Evolutionary conservation across 2,329 filamentous ascomycete genomes (phyloP), one percentile per base, ranked within the genome.

Genomic region (Cyphellophora attinorum): DNA sequence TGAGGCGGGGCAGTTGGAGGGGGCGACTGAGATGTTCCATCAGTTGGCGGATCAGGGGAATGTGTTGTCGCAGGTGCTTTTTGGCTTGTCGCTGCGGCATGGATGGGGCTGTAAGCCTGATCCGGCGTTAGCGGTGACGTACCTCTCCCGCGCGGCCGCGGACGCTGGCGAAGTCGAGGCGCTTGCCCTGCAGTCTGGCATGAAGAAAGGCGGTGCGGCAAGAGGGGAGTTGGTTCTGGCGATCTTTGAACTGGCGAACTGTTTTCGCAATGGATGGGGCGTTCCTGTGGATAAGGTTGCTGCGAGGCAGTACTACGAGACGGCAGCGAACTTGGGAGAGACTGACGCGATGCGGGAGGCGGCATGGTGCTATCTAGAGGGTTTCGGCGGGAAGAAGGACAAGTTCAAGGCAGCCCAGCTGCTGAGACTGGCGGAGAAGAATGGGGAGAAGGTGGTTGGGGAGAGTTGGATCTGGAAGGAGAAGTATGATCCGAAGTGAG

Each of bases 401-500:
- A 96, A 94, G 83, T 85, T 76, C 64, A 74, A 70, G 50, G 72
- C 91, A 51, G 88, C 91, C 48, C 84, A 82, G 60, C 95, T 95
- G 64, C 85, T 94, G 59, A 84, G 89, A 52, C 72, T 89, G 52
- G 88, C 91, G 23, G 91, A 96, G 63, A 71, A 84, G 53, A 83
- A 79, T 55, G 89, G 89, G 33, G 82, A 79, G 61, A 95, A 93
- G 67, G 86, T 78, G 36, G 67, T 96, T 45, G 91, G 91, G 43
- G 95, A 96, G 65, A 82, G 84, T 51, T 98, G 91, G 89, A 95
- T 96, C 55, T 95, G 89, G 85, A 96, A 96, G 59, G 86, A 93
- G 44, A 96, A 96, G 64, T 95, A 96, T 64, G 72, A 68, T 44
- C 66, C 68, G 13, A 67, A 68, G 52, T 65, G 21, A 36, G 15